phyloP scores from a whole-genome alignment of 1,284 basidiomycete genomes.

The Volvariella volvacea region DNA sequence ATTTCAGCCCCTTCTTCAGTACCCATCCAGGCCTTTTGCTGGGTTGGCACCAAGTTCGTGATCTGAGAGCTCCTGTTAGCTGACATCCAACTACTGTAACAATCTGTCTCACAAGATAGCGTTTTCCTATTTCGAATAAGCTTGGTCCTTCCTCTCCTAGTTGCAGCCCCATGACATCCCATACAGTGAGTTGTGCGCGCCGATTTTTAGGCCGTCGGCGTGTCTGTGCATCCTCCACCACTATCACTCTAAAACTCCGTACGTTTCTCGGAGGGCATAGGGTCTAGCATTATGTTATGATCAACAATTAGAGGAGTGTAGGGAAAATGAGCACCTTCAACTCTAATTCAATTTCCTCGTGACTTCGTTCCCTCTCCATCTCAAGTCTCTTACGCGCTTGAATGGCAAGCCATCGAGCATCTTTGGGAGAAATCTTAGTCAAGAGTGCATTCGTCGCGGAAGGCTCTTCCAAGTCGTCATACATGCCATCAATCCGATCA shows the following conservation, averaged over 20 bases:
- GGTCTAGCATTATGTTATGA: constrained; percentile 33
- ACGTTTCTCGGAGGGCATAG: constrained; percentile 75
- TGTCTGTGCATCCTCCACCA: constrained; percentile 66
- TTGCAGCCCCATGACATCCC: constrained; percentile 64
- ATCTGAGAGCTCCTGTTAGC: constrained; percentile 28
- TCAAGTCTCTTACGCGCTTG: constrained; percentile 47
- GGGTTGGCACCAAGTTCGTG: constrained; percentile 57
- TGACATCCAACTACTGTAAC: neutral
- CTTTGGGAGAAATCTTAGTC: constrained; percentile 30
- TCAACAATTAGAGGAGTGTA: too few species aligned
- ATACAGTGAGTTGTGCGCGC: constrained; percentile 73
- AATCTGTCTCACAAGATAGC: constrained; percentile 56
- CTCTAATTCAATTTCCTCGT: constrained; percentile 62
- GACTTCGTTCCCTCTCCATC: constrained; percentile 42
- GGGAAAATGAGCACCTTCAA: too few species aligned
- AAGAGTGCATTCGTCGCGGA: constrained; percentile 36
- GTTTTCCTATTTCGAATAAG: constrained; percentile 62
- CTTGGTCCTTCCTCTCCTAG: constrained; percentile 41
- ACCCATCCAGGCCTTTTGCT: constrained; percentile 58
- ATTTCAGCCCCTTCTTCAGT: constrained; percentile 48
- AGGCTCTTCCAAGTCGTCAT: constrained; percentile 57
- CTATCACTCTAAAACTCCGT: constrained; percentile 74
- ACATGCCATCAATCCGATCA: constrained; percentile 56
- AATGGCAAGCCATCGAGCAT: constrained; percentile 60
- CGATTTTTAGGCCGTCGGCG: constrained; percentile 44